phyloP scores from a whole-genome alignment of 2,329 filamentous ascomycete genomes.

The Neonectria coccinea region DNA sequence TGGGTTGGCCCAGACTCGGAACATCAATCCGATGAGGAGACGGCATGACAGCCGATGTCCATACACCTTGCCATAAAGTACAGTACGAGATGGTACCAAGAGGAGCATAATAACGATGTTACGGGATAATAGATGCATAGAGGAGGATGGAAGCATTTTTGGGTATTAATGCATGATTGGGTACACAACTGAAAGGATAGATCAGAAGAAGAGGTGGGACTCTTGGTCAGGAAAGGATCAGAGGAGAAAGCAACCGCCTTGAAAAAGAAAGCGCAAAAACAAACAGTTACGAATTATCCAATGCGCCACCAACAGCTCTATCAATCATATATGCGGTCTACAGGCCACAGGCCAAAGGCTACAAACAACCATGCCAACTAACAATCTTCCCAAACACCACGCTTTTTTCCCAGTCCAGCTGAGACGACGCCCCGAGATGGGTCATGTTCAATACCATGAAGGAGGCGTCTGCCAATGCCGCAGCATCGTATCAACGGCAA shows the following conservation, averaged over 20 bases:
- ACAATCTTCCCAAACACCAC: constrained; percentile 1
- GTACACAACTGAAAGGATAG: neutral
- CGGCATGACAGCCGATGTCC: neutral
- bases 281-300: neutral
- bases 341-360: too few relatives aligned
- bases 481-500: constrained; percentile 73
- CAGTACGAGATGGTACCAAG: neutral
- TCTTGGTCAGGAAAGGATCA: neutral
- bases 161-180: neutral
- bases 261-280: neutral
- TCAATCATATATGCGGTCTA: neutral
- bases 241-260: neutral
- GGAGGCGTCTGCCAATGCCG: constrained; percentile 75
- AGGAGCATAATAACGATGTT: neutral
- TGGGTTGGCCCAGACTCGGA: constrained; percentile 52
- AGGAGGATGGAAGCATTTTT: neutral
- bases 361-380: neutral
- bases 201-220: neutral
- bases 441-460: constrained; percentile 59
- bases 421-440: neutral
- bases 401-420: neutral
- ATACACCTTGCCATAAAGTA: neutral
- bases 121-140: constrained; percentile 9
- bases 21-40: constrained; percentile 43
- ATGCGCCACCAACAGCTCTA: neutral